Percentiles rank a stretch among this genome's conserved stretches.
Conservation (phyloP, 202 grass and related monocot species). For the Panicum virgatum region DNA sequence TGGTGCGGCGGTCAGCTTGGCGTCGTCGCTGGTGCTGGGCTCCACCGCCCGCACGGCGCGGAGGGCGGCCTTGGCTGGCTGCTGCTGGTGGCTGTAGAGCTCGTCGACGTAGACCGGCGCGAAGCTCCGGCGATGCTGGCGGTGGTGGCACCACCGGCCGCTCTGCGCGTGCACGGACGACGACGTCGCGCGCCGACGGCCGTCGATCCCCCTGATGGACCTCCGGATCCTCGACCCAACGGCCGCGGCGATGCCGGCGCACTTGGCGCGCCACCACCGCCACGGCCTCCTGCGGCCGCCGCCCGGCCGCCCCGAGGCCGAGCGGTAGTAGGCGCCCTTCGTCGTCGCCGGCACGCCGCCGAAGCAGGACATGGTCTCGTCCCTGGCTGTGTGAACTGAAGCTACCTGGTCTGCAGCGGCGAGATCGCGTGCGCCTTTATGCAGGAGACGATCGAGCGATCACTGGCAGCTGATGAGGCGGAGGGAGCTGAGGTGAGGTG, state of each 20-base stretch:
- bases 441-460: too few species aligned
- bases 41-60: background rate
- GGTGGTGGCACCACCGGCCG: background rate
- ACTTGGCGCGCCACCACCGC: slow-evolving; percentile 52
- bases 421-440: too few species aligned
- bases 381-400: too few species aligned
- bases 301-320: background rate
- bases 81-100: slow-evolving; percentile 45
- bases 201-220: background rate
- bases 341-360: slow-evolving; percentile 7
- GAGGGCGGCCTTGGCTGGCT: background rate
- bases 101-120: slow-evolving; percentile 68
- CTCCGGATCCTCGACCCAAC: slow-evolving; percentile 46
- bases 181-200: background rate
- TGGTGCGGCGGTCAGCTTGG: background rate
- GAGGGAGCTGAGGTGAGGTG: too few species aligned
- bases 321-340: background rate
- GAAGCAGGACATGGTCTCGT: slow-evolving; percentile 50
- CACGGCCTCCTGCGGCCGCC: slow-evolving; percentile 27
- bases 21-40: background rate
- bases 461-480: too few species aligned
- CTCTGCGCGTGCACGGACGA: background rate
- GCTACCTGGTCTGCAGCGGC: too few species aligned
- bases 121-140: slow-evolving; percentile 19
- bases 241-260: slow-evolving; percentile 26